phyloP scores from a whole-genome alignment of 2,329 filamentous ascomycete species.

The Piedraia hortae region DNA sequence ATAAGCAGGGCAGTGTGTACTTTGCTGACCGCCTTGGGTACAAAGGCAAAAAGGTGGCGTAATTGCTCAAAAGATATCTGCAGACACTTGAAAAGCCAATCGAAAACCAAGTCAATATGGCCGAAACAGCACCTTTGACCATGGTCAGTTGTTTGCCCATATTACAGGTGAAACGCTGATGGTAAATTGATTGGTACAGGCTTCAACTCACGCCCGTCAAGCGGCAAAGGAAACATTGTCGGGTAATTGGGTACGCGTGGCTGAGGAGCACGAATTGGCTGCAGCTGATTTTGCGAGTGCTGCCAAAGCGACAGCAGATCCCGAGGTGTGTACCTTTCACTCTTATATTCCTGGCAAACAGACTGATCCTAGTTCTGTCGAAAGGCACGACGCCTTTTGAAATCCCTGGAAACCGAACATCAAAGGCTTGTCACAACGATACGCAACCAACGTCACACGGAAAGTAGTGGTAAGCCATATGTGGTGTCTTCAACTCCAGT shows the following conservation, averaged over 20 bases:
- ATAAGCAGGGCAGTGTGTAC: too few relatives aligned
- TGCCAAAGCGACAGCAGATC: constrained; percentile 39
- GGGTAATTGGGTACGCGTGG: constrained; percentile 50
- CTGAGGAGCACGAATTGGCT: constrained; percentile 66
- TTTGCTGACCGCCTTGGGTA: too few relatives aligned
- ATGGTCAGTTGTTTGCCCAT: neutral
- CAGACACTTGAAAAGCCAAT: too few relatives aligned
- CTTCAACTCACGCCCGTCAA: constrained; percentile 68
- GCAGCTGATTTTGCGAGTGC: constrained; percentile 72
- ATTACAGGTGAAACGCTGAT: neutral
- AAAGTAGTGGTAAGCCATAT: too few relatives aligned
- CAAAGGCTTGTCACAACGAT: constrained; percentile 57
- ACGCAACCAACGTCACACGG: too few relatives aligned
- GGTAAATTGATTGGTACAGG: too few relatives aligned
- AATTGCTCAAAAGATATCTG: too few relatives aligned
- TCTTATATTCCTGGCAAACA: neutral
- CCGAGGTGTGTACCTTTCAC: constrained; percentile 17
- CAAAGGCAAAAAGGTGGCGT: too few relatives aligned
- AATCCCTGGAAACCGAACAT: constrained; percentile 70
- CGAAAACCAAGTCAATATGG: too few relatives aligned
- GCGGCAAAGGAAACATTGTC: constrained; percentile 45
- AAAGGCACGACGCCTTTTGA: constrained; percentile 63
- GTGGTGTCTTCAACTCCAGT: neutral
- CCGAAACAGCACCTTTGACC: neutral
- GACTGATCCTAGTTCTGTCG: neutral